Percentiles rank a stretch among this genome's conserved stretches.
These are phyloP conservation scores for Clathrus columnatus DNA, from an alignment of 768 basidiomycete genomes.

Conservation along the genomic window DNA sequence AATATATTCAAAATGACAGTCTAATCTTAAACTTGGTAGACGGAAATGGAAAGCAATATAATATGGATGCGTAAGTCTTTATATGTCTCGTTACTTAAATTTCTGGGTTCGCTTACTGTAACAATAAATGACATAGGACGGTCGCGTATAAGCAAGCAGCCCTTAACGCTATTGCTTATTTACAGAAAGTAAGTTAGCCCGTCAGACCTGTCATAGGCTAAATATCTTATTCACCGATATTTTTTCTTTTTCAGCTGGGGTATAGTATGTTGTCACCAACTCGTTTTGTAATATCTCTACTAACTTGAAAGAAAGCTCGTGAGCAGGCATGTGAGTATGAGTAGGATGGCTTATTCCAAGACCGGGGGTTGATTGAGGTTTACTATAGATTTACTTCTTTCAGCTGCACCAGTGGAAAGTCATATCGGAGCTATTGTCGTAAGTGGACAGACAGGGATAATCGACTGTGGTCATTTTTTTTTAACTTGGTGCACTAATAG, in stretches of 20 bases:
- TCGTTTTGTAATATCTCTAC: neutral
- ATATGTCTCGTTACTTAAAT: neutral
- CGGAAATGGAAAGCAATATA: constrained; percentile 65
- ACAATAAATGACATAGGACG: constrained; percentile 31
- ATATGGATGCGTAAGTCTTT: constrained; percentile 59
- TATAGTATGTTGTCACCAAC: constrained; percentile 44
- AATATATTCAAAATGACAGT: neutral
- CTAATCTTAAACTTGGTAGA: constrained; percentile 35
- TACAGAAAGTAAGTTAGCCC: constrained; percentile 51
- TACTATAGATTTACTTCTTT: constrained; percentile 50
- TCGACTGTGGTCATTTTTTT: neutral
- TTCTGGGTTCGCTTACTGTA: neutral
- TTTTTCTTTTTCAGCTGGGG: too few relatives aligned
- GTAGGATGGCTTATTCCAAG: neutral
- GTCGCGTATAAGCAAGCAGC: constrained; percentile 79
- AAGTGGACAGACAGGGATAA: constrained; percentile 18
- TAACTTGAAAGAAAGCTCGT: constrained; percentile 36
- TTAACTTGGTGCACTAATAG: constrained; percentile 22
- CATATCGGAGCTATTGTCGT: constrained; percentile 66
- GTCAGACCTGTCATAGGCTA: too few relatives aligned
- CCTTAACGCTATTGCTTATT: constrained; percentile 64
- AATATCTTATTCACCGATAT: too few relatives aligned
- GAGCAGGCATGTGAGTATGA: constrained; percentile 58
- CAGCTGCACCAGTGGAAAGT: constrained; percentile 61
- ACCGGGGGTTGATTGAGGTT: neutral